These are phyloP conservation scores for Camelina sativa DNA, from an alignment of 345 rosid species.

Conservation along the genomic window DNA sequence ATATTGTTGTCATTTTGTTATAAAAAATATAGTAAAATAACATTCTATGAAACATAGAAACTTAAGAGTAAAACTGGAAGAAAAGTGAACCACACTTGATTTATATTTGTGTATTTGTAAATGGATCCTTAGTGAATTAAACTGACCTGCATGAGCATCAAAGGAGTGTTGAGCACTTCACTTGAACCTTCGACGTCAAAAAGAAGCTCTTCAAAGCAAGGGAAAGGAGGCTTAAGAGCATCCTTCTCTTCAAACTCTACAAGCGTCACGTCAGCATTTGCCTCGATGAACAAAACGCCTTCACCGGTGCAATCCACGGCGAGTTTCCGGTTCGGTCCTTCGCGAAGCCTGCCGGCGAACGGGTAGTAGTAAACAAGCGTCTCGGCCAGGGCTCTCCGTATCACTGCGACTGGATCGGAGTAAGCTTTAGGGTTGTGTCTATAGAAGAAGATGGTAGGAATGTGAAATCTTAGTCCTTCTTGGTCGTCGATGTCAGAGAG, in stretches of 20 bases:
- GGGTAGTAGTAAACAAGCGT: neutral
- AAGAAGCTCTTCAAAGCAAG: slow-evolving; percentile 46
- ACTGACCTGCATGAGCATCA: slow-evolving; percentile 47
- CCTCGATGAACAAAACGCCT: neutral
- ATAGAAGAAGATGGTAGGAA: slow-evolving; percentile 50
- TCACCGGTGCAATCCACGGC: neutral
- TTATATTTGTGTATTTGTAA: neutral
- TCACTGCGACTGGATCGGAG: neutral
- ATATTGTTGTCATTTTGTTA: neutral
- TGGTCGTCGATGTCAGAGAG: slow-evolving; percentile 70
- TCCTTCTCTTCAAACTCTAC: slow-evolving; percentile 14
- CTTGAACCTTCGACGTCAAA: slow-evolving; percentile 36
- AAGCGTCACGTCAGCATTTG: neutral
- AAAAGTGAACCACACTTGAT: neutral
- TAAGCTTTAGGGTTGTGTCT: neutral
- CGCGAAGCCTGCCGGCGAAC: neutral
- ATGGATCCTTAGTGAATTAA: neutral
- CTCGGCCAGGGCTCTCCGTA: neutral
- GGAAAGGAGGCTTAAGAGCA: slow-evolving; percentile 46
- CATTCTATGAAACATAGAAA: neutral
- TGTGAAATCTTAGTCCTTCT: slow-evolving; percentile 51
- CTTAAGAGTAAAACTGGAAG: neutral
- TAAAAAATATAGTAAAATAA: too few relatives aligned
- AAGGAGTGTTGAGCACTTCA: slow-evolving; percentile 40
- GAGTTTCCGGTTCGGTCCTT: neutral